A percentile compares a stretch with the other conserved stretches of the same genome.
These are phyloP conservation scores for Madurella mycetomatis DNA, from an alignment of 2,329 filamentous ascomycete species.

Conservation along the genomic window DNA sequence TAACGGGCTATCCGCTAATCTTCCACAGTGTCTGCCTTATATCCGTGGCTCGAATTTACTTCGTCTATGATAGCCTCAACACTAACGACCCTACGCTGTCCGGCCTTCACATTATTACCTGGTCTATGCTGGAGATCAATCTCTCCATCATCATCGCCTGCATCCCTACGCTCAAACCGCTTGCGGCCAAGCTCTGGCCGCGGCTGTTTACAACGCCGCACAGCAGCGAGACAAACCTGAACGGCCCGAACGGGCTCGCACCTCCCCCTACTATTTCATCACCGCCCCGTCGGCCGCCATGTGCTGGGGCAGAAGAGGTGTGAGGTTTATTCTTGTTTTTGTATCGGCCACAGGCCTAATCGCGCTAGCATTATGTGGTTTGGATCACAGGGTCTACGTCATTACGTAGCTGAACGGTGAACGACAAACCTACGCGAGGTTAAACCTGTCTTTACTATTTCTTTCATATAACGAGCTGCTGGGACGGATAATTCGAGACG, in stretches of 20 bases:
- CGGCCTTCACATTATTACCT: neutral
- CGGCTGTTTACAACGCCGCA: neutral
- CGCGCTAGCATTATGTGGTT: no score
- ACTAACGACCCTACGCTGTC: neutral
- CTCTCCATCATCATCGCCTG: conserved; percentile 9
- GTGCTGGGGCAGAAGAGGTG: no score
- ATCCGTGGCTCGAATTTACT: conserved; percentile 8
- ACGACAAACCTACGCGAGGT: no score
- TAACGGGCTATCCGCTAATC: neutral
- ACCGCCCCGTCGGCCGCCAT: no score
- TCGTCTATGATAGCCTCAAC: neutral
- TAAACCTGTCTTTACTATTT: no score
- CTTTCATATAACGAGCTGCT: no score
- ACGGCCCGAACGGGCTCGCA: neutral
- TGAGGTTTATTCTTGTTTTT: no score
- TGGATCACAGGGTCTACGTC: no score
- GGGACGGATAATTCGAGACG: no score
- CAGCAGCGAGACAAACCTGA: no score
- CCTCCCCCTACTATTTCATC: conserved; percentile 1
- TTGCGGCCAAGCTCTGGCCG: neutral
- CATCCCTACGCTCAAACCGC: conserved; percentile 6
- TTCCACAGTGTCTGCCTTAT: conserved; percentile 13
- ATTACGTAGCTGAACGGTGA: no score
- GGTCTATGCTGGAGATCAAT: conserved; percentile 12
- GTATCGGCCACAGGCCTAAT: no score